phyloP scores from a whole-genome alignment of 2,329 filamentous ascomycete genomes.

The Aureobasidium sp. region DNA sequence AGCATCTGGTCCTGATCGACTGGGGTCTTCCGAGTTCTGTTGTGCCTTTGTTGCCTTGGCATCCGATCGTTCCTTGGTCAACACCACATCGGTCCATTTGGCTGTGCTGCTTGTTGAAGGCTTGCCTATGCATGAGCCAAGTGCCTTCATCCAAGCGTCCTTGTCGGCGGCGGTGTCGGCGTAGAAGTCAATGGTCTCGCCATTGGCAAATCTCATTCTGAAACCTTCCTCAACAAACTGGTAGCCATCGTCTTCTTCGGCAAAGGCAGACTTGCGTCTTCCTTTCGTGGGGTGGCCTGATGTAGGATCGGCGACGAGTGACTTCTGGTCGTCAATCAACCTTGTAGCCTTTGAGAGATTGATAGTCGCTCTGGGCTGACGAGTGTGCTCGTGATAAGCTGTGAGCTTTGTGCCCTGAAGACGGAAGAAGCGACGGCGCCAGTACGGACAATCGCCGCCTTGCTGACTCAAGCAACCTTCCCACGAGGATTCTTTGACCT shows the following conservation, averaged over 20 bases:
- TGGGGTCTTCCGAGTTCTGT: background rate
- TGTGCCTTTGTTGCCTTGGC: conserved; percentile 12
- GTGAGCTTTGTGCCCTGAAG: conserved; percentile 85
- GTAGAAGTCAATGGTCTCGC: conserved; percentile 97
- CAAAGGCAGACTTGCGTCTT: conserved; percentile 88
- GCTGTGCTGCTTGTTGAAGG: conserved; percentile 44
- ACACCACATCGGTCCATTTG: conserved; percentile 54
- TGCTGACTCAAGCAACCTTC: conserved; percentile 93
- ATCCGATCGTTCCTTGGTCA: conserved; percentile 26
- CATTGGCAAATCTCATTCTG: conserved; percentile 96
- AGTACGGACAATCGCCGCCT: conserved; percentile 97
- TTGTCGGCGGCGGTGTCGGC: conserved; percentile 83
- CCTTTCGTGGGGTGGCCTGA: conserved; percentile 58
- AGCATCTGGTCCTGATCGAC: conserved; percentile 23
- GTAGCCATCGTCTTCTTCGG: conserved; percentile 97
- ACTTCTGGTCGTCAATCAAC: conserved; percentile 83
- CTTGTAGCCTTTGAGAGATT: conserved; percentile 90
- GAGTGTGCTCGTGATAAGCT: conserved; percentile 90
- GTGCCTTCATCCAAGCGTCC: conserved; percentile 87
- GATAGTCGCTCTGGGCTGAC: conserved; percentile 93
- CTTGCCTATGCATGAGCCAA: conserved; percentile 63
- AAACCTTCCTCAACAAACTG: conserved; percentile 99
- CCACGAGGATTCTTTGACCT: conserved; percentile 63
- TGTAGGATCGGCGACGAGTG: conserved; percentile 71
- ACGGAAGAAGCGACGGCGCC: conserved; percentile 96